Conservation (phyloP, 352 stramenopile species). For the Hyaloperonospora arabidopsidis region DNA sequence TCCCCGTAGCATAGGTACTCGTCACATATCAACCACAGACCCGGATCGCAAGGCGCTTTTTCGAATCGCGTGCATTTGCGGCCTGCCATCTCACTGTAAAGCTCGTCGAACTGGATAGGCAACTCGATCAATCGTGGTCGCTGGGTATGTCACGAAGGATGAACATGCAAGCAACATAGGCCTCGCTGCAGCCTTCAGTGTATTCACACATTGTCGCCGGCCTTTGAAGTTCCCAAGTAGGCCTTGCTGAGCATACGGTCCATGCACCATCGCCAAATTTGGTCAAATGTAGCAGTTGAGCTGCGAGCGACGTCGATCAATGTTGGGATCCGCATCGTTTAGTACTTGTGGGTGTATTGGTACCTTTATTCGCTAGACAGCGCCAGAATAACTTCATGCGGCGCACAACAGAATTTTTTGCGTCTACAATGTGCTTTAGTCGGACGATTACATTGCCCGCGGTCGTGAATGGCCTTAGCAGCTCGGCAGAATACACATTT, state of each 20-base stretch:
- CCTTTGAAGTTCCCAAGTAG: constrained; percentile 56
- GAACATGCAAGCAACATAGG: constrained; percentile 85
- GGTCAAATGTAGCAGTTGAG: constrained; percentile 52
- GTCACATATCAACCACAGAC: constrained; percentile 74
- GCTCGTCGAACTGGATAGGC: constrained; percentile 76
- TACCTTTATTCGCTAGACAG: constrained; percentile 41
- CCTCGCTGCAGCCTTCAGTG: constrained; percentile 76
- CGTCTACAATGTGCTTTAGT: constrained; percentile 37
- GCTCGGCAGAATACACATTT: constrained; percentile 41
- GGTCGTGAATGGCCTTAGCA: constrained; percentile 45
- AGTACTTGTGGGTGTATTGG: constrained; percentile 5
- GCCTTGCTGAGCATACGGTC: constrained; percentile 76
- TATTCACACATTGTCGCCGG: constrained; percentile 79
- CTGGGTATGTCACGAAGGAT: constrained; percentile 59
- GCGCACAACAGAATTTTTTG: constrained; percentile 61
- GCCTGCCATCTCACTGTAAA: constrained; percentile 70
- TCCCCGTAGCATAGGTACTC: constrained; percentile 80
- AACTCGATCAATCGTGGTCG: constrained; percentile 72
- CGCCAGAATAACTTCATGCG: constrained; percentile 84
- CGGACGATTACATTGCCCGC: constrained; percentile 31
- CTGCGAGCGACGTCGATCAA: constrained; percentile 47
- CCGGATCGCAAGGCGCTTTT: constrained; percentile 59
- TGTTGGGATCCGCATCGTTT: constrained; percentile 35
- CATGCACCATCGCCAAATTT: constrained; percentile 83
- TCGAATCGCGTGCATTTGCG: constrained; percentile 64